These are phyloP conservation scores for Xylaria intraflava DNA, from an alignment of 495 filamentous ascomycete genomes.

Conservation along the genomic window DNA sequence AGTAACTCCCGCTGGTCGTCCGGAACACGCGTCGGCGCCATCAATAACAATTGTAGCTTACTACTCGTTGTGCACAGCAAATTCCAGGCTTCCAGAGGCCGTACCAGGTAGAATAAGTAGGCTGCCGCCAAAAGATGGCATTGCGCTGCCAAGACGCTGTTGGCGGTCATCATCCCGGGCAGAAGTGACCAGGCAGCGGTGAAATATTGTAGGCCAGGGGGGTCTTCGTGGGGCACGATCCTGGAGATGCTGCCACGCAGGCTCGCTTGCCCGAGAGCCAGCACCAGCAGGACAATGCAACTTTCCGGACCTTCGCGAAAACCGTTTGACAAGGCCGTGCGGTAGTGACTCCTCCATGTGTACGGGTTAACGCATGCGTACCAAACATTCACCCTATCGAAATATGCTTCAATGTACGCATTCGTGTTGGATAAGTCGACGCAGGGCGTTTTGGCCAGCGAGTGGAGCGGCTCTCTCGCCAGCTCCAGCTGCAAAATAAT, in stretches of 20 bases:
- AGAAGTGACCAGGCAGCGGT: slow-evolving; percentile 71
- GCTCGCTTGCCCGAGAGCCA: slow-evolving; percentile 69
- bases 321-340: slow-evolving; percentile 59
- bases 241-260: slow-evolving; percentile 66
- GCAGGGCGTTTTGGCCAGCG: slow-evolving; percentile 52
- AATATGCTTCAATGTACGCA: slow-evolving; percentile 68
- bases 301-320: slow-evolving; percentile 74
- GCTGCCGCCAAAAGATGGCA: slow-evolving; percentile 73
- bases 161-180: slow-evolving; percentile 70
- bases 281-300: slow-evolving; percentile 72
- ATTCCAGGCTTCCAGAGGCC: slow-evolving; percentile 77
- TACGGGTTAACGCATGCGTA: slow-evolving; percentile 81
- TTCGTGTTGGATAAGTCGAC: slow-evolving; percentile 70
- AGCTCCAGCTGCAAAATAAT: slow-evolving; percentile 77
- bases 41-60: slow-evolving; percentile 71
- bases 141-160: slow-evolving; percentile 67
- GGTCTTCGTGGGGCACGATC: slow-evolving; percentile 60
- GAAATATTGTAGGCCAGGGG: slow-evolving; percentile 74
- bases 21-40: slow-evolving; percentile 62
- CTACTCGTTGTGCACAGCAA: slow-evolving; percentile 70
- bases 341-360: slow-evolving; percentile 71
- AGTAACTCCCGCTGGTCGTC: slow-evolving; percentile 61
- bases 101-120: slow-evolving; percentile 75
- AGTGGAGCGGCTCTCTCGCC: slow-evolving; percentile 64
- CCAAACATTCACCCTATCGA: slow-evolving; percentile 74